Base-by-base conservation (phyloP, 257 asterid genomes). In the Phtheirospermum japonicum region DNA sequence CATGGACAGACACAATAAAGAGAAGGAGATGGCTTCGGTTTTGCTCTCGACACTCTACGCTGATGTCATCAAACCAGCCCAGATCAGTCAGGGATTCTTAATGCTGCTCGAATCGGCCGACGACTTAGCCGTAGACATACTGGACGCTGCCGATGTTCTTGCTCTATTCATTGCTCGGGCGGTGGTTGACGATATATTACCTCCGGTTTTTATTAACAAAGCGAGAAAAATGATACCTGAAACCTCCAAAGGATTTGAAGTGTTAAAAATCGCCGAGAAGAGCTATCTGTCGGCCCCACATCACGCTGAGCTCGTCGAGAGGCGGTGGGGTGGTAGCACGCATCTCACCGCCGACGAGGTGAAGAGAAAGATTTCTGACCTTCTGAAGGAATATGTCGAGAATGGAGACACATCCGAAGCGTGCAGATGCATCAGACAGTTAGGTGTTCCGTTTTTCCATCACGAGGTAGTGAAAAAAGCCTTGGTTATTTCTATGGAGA, bases 221-320 rank as follows among this genome's bases (percentile, higher is more conserved):
- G 99, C 93, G 50, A 73, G 75, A 64, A 86, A 80, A 67, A 73
- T 79, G 82, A 82, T 92, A 40, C 81, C 88, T 0, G 97, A 83
- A 57, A 67, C 88, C 59, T 86, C 95, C 56, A 86, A 84, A 70
- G 99, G 99, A 40, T 77, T 65, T 30, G 86, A 89, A 70, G 95
- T 79, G 45, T 71, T 92, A 66, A 93, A 84, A 67, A 89, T 79
- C 33, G 89, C 89, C 18, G 95, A 92, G 79, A 92, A 89, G 61
- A 89, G 96, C 89, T 92, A 92, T 74, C 96, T 92, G 33, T 83
- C 95, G 10, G 96, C 99, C n/a, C 97, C 99, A 32, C 99, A 92
- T 73, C 99, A 92, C 66, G 99, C 99, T 0, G 99, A 92, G 80
- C 97, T 92, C 51, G 95, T 92, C 2, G 99, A 89, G 70, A 79